A percentile compares a stretch with the other conserved stretches of the same genome.
These are phyloP conservation scores for Paramecium sonneborni DNA, from an alignment of 73 alveolate species.

Conservation along the genomic window DNA sequence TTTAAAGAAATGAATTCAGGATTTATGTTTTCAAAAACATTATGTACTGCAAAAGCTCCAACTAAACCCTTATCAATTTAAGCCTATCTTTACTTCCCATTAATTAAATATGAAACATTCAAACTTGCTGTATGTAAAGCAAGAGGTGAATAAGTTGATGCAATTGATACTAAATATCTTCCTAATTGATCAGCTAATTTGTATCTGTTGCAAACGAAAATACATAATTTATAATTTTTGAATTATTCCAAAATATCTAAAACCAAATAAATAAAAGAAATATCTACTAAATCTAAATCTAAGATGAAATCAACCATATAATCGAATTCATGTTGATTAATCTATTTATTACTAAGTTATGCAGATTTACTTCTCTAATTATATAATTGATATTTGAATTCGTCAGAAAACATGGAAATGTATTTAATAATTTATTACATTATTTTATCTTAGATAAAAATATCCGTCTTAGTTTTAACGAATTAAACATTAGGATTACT, in stretches of 20 bases:
- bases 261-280: conserved; percentile 74
- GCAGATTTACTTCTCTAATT: conserved; percentile 74
- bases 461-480: conserved; percentile 77
- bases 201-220: conserved; percentile 90
- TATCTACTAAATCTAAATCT: conserved; percentile 83
- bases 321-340: conserved; percentile 38
- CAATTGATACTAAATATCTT: conserved; percentile 78
- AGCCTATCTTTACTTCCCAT: conserved; percentile 59
- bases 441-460: conserved; percentile 81
- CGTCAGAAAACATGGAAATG: conserved; percentile 83
- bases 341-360: conserved; percentile 55
- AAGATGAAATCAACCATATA: conserved; percentile 73
- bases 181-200: conserved; percentile 81
- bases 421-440: conserved; percentile 86
- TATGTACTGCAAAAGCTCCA: conserved; percentile 87
- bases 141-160: conserved; percentile 80
- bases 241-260: conserved; percentile 87
- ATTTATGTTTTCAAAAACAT: conserved; percentile 78
- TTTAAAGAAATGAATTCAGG: conserved; percentile 73
- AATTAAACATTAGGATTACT: conserved; percentile 53
- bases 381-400: conserved; percentile 71
- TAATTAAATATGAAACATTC: not conserved
- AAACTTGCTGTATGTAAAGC: conserved; percentile 59
- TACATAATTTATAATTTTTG: conserved; percentile 82
- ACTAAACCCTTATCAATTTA: conserved; percentile 73